Evolutionary conservation across 2,329 filamentous ascomycete species (phyloP).

Genomic region (Beauveria sp.): DNA sequence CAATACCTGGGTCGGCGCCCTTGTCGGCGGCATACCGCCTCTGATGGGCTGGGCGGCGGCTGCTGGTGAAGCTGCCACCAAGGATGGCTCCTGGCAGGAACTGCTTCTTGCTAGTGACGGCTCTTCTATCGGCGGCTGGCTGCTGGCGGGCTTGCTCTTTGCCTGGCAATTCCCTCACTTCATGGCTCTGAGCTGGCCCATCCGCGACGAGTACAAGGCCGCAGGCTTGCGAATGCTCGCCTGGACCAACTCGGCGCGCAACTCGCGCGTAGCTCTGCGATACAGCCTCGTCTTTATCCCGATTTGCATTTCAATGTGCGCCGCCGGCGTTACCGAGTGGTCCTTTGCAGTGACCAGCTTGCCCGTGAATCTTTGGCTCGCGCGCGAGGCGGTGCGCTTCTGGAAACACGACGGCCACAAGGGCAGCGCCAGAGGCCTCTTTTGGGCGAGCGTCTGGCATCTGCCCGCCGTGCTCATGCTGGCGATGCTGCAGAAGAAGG

Average conservation of each 20-base stretch:
- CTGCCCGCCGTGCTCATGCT: slow-evolving; percentile 82
- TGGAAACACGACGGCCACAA: slow-evolving; percentile 70
- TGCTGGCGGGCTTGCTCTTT: slow-evolving; percentile 76
- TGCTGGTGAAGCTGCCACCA: slow-evolving; percentile 75
- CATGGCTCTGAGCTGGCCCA: slow-evolving; percentile 84
- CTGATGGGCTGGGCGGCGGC: slow-evolving; percentile 98
- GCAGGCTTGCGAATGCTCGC: slow-evolving; percentile 66
- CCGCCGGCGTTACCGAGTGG: slow-evolving; percentile 74
- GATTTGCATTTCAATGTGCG: slow-evolving; percentile 73
- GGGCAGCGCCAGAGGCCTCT: slow-evolving; percentile 75
- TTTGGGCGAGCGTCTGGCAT: slow-evolving; percentile 98
- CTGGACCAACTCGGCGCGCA: slow-evolving; percentile 80
- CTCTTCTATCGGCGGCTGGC: slow-evolving; percentile 71
- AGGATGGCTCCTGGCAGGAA: slow-evolving; percentile 68
- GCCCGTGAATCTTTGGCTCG: slow-evolving; percentile 80
- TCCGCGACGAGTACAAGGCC: slow-evolving; percentile 78
- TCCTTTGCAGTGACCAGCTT: slow-evolving; percentile 75
- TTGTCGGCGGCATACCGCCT: slow-evolving; percentile 89
- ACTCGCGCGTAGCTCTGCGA: slow-evolving; percentile 77
- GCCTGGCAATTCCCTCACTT: slow-evolving; percentile 99
- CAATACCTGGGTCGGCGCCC: slow-evolving; percentile 91
- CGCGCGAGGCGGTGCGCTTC: slow-evolving; percentile 71
- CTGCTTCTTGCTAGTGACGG: slow-evolving; percentile 60
- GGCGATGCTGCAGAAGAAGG: slow-evolving; percentile 88
- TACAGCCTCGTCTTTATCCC: slow-evolving; percentile 84